Evolutionary conservation across 2,329 filamentous ascomycete species (phyloP), one percentile per base, ranked within the genome.

Genomic region (Fusarium nygamai): DNA sequence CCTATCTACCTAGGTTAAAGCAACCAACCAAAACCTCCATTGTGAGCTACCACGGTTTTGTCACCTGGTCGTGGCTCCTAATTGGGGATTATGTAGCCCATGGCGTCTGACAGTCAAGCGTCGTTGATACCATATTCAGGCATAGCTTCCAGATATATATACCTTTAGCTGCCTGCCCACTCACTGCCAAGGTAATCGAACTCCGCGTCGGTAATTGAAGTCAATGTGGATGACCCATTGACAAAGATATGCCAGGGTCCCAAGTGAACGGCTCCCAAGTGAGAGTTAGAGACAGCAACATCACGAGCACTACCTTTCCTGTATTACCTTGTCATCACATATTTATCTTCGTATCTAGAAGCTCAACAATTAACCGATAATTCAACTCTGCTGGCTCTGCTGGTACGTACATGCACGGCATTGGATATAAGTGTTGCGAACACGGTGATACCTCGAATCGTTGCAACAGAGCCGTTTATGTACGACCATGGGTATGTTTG

Each of bases 401-500:
- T 50, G 60, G 39, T 38, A 61, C 47, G 47, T 44, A 66, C 51
- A 61, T 50, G 54, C 64, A 59, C 74, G 51, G 31, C 63, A 69
- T 56, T 41, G 34, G 34, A 56, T 58, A 54, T 59, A 72, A 67
- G 51, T 58, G 60, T 65, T 47, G 69, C 74, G 70, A 43, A 59
- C 58, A 47, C 58, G 47, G 76, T 78, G 64, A 68, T 71, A 72
- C 73, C 71, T 75, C 63, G 53, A 67, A 61, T 65, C 59, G 58
- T 74, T 70, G 69, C 64, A 63, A 74, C 62, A 46, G 64, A 72
- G 54, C 77, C 77, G 76, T 78, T 79, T 41, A 72, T 69, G 77
- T 79, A 71, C 73, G 31, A 79, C 77, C 50, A 17, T 47, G 58
- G 56, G 67, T 41, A 69, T 76, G 77, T 79, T 78, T 78, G 77